Evolutionary conservation across 768 basidiomycete genomes (phyloP), one percentile per base, ranked within the genome.

Genomic region (Calocybe indica): DNA sequence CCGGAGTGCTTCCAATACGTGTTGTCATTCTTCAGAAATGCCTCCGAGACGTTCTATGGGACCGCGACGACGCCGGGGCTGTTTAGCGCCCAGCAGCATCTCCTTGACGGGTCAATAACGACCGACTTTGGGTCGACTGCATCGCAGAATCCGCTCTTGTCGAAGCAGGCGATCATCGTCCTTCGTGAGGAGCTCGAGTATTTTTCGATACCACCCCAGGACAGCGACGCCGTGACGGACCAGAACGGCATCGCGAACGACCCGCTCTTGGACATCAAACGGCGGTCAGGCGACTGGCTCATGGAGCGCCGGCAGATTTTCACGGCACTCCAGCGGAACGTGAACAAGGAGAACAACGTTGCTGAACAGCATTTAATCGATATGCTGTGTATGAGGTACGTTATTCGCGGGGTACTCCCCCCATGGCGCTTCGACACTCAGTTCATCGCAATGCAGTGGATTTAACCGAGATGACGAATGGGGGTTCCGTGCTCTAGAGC

Each of bases 321-420:
- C 65, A 95, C 95, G 2, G 96, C 96, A 36, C 73, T 99, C 47
- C 95, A 99, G 74, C 78, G 96, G 58, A 99, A 99, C 67, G 95
- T 98, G 53, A 95, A 95, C 70, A 95, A 95, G 74, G 95, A 97
- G 72, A 97, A 97, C 63, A 98, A 99, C 64, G 76, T 96, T 46
- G 96, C 96, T 12, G 96, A 99, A 68, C 95, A 98, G 69, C 96
- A 99, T 71, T 72, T 99, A 58, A 99, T 99, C 67, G 96, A 98
- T 69, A 99, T 99, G 96, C 75, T 99, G 52, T 98, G 95, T 71
- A 96, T 97, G 92, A 96, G 93, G 95, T 95, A 62, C 37, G 69
- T 52, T 22, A 22, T 22, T 22, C 22, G 22, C 22, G 22, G 22
- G 22, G 22, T 22, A 22, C 22, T 22, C 22, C 22, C 22, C 22